phyloP scores from a whole-genome alignment of 306 rosid genomes.

The Lagenaria siceraria region DNA sequence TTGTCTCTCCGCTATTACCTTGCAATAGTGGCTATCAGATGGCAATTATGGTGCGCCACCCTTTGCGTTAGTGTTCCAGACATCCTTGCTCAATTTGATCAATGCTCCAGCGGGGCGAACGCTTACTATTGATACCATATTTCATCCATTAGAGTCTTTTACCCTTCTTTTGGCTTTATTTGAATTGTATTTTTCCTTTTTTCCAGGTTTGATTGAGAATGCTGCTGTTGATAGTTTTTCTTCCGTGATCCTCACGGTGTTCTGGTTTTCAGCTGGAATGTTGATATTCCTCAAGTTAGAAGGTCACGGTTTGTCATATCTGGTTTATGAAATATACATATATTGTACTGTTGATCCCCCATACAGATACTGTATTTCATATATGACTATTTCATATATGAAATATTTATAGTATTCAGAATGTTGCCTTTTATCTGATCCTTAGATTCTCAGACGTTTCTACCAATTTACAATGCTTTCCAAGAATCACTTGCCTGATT shows the following conservation, averaged over 20 bases:
- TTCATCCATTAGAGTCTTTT: neutral
- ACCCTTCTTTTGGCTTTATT: neutral
- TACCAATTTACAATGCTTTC: neutral
- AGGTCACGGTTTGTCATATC: slow-evolving; percentile 7
- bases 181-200: neutral
- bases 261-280: neutral
- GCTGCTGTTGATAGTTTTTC: neutral
- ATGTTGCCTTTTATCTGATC: neutral
- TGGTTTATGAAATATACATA: slow-evolving; percentile 3
- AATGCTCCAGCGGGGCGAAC: neutral
- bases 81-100: neutral
- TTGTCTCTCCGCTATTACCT: neutral
- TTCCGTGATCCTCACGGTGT: neutral
- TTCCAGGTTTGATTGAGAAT: neutral
- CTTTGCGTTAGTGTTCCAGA: neutral
- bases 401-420: neutral
- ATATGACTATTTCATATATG: too few species aligned
- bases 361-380: neutral
- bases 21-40: neutral
- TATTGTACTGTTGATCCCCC: neutral
- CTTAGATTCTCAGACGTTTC: neutral
- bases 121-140: neutral
- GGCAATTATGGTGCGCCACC: neutral
- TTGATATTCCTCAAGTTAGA: neutral
- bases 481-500: neutral